These are phyloP conservation scores for Aspergillus piperis DNA, from an alignment of 2,329 filamentous ascomycete species.

Conservation along the genomic window DNA sequence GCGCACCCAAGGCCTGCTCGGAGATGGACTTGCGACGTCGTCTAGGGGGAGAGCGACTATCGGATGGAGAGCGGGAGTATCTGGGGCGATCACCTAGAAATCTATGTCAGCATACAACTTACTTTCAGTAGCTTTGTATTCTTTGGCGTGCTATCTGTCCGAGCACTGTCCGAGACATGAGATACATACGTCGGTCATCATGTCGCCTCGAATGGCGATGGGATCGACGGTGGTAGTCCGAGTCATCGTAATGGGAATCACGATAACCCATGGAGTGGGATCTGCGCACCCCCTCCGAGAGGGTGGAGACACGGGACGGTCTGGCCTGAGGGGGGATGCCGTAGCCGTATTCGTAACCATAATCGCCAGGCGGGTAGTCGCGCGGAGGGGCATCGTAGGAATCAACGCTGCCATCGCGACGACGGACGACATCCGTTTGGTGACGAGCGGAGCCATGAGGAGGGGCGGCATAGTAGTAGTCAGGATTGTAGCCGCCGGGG, in stretches of 20 bases:
- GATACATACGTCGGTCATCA: conserved; percentile 44
- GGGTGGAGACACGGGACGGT: conserved; percentile 29
- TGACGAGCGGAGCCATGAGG: conserved; percentile 17
- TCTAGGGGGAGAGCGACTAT: conserved; percentile 42
- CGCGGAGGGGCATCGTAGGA: conserved; percentile 79
- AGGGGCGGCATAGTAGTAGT: conserved; percentile 32
- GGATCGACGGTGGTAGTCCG: conserved; percentile 34
- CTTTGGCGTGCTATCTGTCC: background rate
- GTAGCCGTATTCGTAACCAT: conserved; percentile 43
- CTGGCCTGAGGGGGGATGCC: conserved; percentile 28
- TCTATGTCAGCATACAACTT: conserved; percentile 11
- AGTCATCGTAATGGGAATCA: conserved; percentile 36
- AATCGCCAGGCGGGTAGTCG: conserved; percentile 72
- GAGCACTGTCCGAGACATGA: background rate
- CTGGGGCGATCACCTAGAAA: conserved; percentile 32
- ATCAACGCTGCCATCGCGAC: conserved; percentile 67
- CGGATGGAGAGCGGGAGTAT: conserved; percentile 39
- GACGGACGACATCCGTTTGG: conserved; percentile 24
- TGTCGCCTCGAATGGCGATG: conserved; percentile 49
- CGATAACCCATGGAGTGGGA: conserved; percentile 40
- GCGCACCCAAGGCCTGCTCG: conserved; percentile 54
- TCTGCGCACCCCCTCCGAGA: conserved; percentile 39
- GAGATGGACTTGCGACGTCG: conserved; percentile 50
- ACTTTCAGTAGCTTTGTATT: background rate
- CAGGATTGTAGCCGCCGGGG: conserved; percentile 25